These are phyloP conservation scores for Coemansia sp. DNA, from an alignment of 192 early-diverging fungal species.

Conservation along the genomic window DNA sequence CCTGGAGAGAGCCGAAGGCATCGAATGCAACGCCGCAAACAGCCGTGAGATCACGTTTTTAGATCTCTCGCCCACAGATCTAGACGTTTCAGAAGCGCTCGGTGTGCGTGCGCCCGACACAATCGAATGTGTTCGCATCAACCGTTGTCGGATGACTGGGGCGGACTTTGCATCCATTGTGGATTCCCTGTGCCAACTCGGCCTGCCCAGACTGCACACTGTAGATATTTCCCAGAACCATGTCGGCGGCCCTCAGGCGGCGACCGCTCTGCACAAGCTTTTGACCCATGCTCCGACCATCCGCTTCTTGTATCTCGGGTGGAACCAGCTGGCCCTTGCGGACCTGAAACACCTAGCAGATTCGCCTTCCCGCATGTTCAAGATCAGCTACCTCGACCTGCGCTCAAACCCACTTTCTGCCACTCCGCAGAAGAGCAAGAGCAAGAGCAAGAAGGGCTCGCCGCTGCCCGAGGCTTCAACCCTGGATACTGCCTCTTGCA, in stretches of 20 bases:
- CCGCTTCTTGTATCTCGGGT: conserved; percentile 42
- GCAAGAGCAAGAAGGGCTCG: conserved; percentile 11
- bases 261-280: conserved; percentile 33
- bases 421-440: conserved; percentile 4
- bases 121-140: conserved; percentile 52
- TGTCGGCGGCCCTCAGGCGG: conserved; percentile 31
- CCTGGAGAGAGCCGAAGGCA: neutral
- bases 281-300: conserved; percentile 22
- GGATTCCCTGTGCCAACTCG: conserved; percentile 28
- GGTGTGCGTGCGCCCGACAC: conserved; percentile 34
- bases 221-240: conserved; percentile 49
- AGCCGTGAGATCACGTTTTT: conserved; percentile 43
- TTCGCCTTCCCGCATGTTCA: neutral
- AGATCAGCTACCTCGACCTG: conserved; percentile 32
- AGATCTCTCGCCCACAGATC: conserved; percentile 35
- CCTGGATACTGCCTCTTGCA: neutral
- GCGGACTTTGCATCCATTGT: conserved; percentile 26
- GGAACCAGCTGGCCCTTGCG: conserved; percentile 40
- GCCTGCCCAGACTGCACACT: conserved; percentile 32
- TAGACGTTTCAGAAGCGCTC: conserved; percentile 31
- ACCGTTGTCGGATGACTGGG: conserved; percentile 48
- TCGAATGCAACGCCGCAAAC: conserved; percentile 12
- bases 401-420: conserved; percentile 43
- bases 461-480: neutral
- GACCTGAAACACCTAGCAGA: conserved; percentile 22